Percentiles rank a stretch among this genome's conserved stretches.
Evolutionary conservation across 2,329 filamentous ascomycete genomes (phyloP).

Genomic region (Fusarium redolens): DNA sequence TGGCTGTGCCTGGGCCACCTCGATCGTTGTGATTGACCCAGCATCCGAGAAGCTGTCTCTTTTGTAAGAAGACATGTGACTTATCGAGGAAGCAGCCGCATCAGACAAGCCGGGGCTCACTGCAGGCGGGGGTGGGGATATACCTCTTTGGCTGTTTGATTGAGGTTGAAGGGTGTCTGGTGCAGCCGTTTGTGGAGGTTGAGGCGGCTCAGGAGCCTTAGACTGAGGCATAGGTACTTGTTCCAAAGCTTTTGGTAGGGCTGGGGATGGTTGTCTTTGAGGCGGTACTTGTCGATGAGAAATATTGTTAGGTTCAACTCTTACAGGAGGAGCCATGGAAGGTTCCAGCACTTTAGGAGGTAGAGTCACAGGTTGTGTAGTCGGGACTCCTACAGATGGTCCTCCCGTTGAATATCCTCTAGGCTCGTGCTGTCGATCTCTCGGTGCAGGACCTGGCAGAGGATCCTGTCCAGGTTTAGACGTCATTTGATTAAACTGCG

Average conservation of each 20-base stretch:
- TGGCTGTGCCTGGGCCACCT: constrained; percentile 42
- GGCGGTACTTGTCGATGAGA: not conserved
- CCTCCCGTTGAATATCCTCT: not conserved
- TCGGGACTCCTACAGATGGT: not conserved
- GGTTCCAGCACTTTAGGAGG: not conserved
- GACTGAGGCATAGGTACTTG: not conserved
- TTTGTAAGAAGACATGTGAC: constrained; percentile 26
- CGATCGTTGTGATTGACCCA: constrained; percentile 41
- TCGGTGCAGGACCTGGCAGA: not conserved
- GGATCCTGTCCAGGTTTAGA: not conserved
- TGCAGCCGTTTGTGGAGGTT: not conserved
- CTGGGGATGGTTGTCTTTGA: not conserved
- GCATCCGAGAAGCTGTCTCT: constrained; percentile 42
- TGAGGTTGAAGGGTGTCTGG: not conserved
- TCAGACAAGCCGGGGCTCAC: constrained; percentile 34
- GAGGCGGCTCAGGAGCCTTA: not conserved
- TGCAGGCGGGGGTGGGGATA: constrained; percentile 12
- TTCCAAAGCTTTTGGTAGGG: not conserved
- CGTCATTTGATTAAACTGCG: not conserved
- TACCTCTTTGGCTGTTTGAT: not conserved
- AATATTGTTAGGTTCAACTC: not conserved
- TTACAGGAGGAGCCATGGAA: not conserved
- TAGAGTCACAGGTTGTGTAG: not conserved
- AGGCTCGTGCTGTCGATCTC: not conserved
- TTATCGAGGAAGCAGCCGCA: constrained; percentile 18